phyloP scores from a whole-genome alignment of 352 stramenopile species.

The Globisporangium nunn region DNA sequence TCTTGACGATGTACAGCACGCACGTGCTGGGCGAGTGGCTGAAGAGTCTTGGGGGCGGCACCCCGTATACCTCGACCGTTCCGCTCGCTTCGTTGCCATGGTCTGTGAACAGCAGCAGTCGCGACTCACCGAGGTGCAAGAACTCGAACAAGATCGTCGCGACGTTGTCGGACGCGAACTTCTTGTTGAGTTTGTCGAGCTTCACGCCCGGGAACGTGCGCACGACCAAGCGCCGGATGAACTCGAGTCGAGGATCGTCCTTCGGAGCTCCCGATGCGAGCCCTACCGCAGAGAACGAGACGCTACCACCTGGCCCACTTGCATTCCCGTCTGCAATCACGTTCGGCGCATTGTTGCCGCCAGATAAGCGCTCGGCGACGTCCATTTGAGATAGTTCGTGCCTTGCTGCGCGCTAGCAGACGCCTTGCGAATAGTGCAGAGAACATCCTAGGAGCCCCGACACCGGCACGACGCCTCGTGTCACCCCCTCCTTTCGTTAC shows the following conservation, averaged over 20 bases:
- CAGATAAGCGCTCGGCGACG: neutral
- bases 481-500: too few relatives aligned
- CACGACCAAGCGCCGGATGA: slow-evolving; percentile 53
- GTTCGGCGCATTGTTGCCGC: neutral
- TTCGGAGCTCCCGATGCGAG: slow-evolving; percentile 16
- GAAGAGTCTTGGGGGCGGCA: slow-evolving; percentile 48
- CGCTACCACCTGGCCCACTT: neutral
- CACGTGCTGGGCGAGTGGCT: slow-evolving; percentile 15
- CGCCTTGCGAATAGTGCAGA: too few relatives aligned
- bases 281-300: neutral
- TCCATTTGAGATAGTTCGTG: neutral
- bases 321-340: neutral
- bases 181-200: slow-evolving; percentile 41
- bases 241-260: slow-evolving; percentile 58
- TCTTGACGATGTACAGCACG: slow-evolving; percentile 76
- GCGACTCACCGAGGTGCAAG: slow-evolving; percentile 47
- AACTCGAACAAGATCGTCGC: slow-evolving; percentile 66
- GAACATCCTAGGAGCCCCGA: too few relatives aligned
- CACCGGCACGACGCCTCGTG: too few relatives aligned
- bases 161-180: slow-evolving; percentile 56
- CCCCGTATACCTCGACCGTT: slow-evolving; percentile 50
- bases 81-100: slow-evolving; percentile 48
- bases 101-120: slow-evolving; percentile 67
- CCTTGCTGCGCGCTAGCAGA: too few relatives aligned
- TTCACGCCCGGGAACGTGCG: slow-evolving; percentile 66